Base-by-base conservation (phyloP, 176 grass and related monocot species). In the Oryza glaberrima region DNA sequence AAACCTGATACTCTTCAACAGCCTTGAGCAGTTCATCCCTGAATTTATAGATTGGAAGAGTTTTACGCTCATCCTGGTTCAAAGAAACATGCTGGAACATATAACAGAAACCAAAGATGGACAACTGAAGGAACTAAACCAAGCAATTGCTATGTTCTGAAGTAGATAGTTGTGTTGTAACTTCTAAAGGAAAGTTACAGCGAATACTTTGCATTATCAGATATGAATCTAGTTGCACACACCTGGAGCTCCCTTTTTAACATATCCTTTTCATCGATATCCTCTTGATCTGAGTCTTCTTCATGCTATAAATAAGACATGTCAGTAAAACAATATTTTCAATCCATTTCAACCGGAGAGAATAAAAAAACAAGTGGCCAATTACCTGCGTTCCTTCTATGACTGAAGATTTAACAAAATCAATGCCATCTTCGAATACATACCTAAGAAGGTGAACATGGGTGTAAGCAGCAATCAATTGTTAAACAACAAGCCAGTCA, bases 351-450 rank as follows among this genome's bases (percentile, higher is more conserved):
- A 34, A 20, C 58, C 35, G 72, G 77, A 87, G 38, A 92, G 20
- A 15, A 9, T 73, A 73, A 83, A 17, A 17, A 17, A 19, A 77
- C 11, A 81, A 3, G 49, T 47, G 67, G 68, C 22, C 20, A 60
- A 92, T 78, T 86, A 89, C 93, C 91, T 91, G 56, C 25, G 75
- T 84, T 36, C 92, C 92, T 93, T 94, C 88, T 88, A 98, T 93
- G 88, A 91, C 87, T 2, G 88, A 92, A 70, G 89, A 91, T 86
- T 95, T 98, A 76, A 98, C 89, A 83, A 98, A 98, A 77, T 98
- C 93, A 76, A 95, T 88, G 22, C 88, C 86, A 90, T 94, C 91
- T 90, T 95, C 96, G 85, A 92, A 98, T 68, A 98, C 91, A 78
- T 85, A 98, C 73, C 96, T 98, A 81, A 38, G 19, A 80, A 85